These are phyloP conservation scores for Fusarium gaditjirri DNA, from an alignment of 2,329 filamentous ascomycete species.

Conservation along the genomic window DNA sequence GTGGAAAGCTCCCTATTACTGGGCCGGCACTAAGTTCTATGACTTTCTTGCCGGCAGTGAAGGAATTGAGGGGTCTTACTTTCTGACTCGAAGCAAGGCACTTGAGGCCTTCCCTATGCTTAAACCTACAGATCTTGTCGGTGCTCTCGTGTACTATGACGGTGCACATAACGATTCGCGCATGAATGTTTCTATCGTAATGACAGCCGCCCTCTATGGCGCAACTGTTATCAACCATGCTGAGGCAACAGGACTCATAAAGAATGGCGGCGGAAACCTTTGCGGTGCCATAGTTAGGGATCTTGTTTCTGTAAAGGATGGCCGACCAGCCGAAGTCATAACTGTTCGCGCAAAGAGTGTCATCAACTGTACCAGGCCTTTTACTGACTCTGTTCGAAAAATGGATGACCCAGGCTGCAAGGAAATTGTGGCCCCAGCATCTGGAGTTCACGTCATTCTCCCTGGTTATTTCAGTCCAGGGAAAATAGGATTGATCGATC, in stretches of 20 bases:
- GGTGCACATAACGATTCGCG: constrained; percentile 92
- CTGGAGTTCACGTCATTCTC: constrained; percentile 86
- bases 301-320: constrained; percentile 72
- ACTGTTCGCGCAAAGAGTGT: constrained; percentile 81
- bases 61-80: constrained; percentile 90
- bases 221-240: constrained; percentile 85
- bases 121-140: constrained; percentile 80
- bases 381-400: constrained; percentile 86
- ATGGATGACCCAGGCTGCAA: constrained; percentile 78
- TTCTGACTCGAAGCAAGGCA: constrained; percentile 85
- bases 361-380: constrained; percentile 90
- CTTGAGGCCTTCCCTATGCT: constrained; percentile 90
- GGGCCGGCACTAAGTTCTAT: constrained; percentile 83
- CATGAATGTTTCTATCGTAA: constrained; percentile 89
- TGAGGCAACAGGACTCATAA: constrained; percentile 80
- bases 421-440: constrained; percentile 86
- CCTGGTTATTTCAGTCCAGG: constrained; percentile 87
- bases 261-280: constrained; percentile 77
- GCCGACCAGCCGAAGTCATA: constrained; percentile 68
- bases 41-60: constrained; percentile 87
- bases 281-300: constrained; percentile 81
- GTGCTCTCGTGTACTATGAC: constrained; percentile 90
- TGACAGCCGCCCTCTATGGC: constrained; percentile 89
- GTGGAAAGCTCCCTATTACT: constrained; percentile 83
- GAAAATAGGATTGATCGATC: constrained; percentile 89